phyloP scores from a whole-genome alignment of 139 green algal genomes.

The Gonium pectorale region DNA sequence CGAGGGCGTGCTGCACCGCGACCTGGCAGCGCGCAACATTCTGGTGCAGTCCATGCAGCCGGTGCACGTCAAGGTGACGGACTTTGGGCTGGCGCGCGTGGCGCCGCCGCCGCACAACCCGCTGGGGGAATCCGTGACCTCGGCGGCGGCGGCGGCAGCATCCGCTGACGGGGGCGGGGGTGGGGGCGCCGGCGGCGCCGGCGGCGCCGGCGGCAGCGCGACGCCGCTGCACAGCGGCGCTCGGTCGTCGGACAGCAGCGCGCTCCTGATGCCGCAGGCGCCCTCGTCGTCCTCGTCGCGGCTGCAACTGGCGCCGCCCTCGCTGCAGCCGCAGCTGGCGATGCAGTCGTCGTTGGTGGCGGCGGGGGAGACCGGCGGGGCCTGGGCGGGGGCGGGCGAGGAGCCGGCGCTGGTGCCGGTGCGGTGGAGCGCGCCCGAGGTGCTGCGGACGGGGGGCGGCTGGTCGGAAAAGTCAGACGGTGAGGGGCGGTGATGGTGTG shows the following conservation, averaged over 20 bases:
- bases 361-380: no score
- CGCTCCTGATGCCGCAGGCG: background rate
- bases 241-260: no score
- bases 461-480: slow-evolving; percentile 55
- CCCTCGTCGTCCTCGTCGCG: background rate
- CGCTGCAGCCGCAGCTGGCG: background rate
- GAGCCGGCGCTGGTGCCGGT: slow-evolving; percentile 50
- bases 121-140: no score
- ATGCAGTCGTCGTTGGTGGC: background rate
- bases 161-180: no score
- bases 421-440: slow-evolving; percentile 66
- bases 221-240: background rate
- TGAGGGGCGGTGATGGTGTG: background rate
- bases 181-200: no score
- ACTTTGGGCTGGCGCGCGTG: slow-evolving; percentile 61
- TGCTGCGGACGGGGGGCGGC: slow-evolving; percentile 43
- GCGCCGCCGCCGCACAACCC: background rate
- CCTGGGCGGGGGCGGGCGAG: background rate
- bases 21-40: slow-evolving; percentile 70
- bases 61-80: slow-evolving; percentile 70
- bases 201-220: no score
- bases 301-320: background rate
- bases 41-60: slow-evolving; percentile 66
- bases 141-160: no score
- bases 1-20: slow-evolving; percentile 63